Percentiles rank a stretch among this genome's conserved stretches.
phyloP scores from a whole-genome alignment of 345 rosid species.

The Kandelia obovata region DNA sequence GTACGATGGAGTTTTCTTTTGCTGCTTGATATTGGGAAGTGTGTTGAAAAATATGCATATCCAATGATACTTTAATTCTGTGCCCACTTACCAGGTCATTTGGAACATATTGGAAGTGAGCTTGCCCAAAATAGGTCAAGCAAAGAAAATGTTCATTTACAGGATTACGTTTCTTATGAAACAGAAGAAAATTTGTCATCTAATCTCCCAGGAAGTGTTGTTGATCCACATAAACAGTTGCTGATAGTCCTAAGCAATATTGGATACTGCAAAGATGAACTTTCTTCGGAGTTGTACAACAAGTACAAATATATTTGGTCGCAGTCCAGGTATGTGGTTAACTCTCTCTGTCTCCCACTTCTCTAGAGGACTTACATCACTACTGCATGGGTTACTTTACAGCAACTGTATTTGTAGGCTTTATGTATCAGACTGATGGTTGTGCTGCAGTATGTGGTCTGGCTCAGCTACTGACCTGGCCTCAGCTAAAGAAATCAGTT shows the following conservation, averaged over 20 bases:
- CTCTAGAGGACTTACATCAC: background rate
- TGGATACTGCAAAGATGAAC: conserved; percentile 96
- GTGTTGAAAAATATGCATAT: background rate
- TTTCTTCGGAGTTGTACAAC: conserved; percentile 69
- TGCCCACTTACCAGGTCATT: conserved; percentile 41
- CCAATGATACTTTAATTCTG: conserved; percentile 16
- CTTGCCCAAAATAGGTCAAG: conserved; percentile 47
- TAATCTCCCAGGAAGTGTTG: conserved; percentile 61
- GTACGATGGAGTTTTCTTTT: conserved; percentile 35
- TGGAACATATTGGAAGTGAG: conserved; percentile 62
- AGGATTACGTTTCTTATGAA: conserved; percentile 59
- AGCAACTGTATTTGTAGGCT: background rate
- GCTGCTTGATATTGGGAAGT: conserved; percentile 11
- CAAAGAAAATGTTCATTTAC: conserved; percentile 45
- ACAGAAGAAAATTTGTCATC: conserved; percentile 39
- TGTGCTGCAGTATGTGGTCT: background rate
- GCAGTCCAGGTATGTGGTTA: conserved; percentile 52
- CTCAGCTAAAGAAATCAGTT: background rate
- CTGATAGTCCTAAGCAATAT: conserved; percentile 84
- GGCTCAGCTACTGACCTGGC: background rate
- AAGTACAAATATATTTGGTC: conserved; percentile 79
- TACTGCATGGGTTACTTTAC: background rate
- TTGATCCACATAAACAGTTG: conserved; percentile 68
- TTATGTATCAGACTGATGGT: background rate
- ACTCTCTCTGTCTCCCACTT: background rate